Evolutionary conservation across 73 alveolate genomes (phyloP), one percentile per base, ranked within the genome.

Genomic region (Strombidium stylifer): DNA sequence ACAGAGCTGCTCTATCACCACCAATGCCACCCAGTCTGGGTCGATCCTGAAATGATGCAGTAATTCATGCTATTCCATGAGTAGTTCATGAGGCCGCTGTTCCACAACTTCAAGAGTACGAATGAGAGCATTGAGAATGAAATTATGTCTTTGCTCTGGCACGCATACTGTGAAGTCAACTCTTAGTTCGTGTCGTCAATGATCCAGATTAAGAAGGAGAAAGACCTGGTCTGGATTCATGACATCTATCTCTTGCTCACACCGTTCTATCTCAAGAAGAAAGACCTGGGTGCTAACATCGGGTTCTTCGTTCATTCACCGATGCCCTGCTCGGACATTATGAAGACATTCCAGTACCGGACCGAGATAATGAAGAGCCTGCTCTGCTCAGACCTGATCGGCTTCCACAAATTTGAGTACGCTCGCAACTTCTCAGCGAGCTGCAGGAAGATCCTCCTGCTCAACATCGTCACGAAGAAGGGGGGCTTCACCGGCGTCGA

Each of bases 361-460:
- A 49, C 20, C 10, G 91, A 83, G 61, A 50, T 89, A 3, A 58
- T 89, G 14, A 78, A 89, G 48, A 60, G 30, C 48, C n/a, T 84
- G 51, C 70, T 84, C 28, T 41, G 84, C 59, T 77, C 92, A 36
- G 94, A 88, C 66, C 67, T 86, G 35, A 79, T 88, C 26, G 97
- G 97, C 5, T 92, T 92, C 68, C 98, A 92, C 42, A 64, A 68
- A 47, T 92, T 80, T 64, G 93, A 65, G 32, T 69, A 90, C 39
- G 98, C 98, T 0, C 49, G 89, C 39, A 84, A 92, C 49, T 92
- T 92, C 77, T 31, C 84, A 69, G 44, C 81, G 18, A 44, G 88
- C 18, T 81, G 92, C 42, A 89, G 75, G 46, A 84, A 87, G 46
- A 41, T 89, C 46, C 84, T 92, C 30, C 91, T 89, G 23, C 18